Evolutionary conservation across 1,284 basidiomycete species (phyloP).

Genomic region (Schizophyllum commune): DNA sequence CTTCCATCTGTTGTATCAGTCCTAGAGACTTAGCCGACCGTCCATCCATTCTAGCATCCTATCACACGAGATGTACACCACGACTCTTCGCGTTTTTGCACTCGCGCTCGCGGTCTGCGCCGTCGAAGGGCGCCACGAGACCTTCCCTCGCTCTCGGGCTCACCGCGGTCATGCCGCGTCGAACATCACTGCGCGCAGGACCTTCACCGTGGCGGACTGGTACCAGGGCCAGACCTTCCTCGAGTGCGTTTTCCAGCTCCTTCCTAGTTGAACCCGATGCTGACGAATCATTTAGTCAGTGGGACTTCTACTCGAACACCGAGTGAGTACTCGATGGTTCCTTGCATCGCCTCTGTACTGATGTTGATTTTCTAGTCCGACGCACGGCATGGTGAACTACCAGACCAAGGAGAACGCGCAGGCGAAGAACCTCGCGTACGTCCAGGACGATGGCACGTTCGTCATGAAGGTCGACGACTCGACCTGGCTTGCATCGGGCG

Average conservation of each 20-base stretch:
- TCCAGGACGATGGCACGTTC: conserved; percentile 44
- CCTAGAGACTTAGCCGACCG: background rate
- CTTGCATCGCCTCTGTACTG: background rate
- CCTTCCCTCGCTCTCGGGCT: background rate
- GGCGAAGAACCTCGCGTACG: conserved; percentile 45
- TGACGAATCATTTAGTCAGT: conserved; percentile 32
- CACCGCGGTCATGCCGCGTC: background rate
- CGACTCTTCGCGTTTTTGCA: background rate
- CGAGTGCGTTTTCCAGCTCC: background rate
- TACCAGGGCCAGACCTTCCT: background rate
- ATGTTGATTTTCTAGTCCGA: conserved; percentile 30
- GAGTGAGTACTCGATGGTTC: conserved; percentile 24
- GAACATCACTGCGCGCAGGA: background rate
- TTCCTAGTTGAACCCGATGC: background rate
- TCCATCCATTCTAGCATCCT: background rate
- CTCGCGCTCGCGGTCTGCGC: background rate
- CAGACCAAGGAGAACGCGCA: conserved; percentile 37
- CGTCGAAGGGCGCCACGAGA: background rate
- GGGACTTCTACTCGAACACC: conserved; percentile 49
- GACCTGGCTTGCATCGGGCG: conserved; percentile 40
- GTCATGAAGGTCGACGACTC: conserved; percentile 59
- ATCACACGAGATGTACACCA: background rate
- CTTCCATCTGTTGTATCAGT: background rate
- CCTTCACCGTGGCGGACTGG: background rate
- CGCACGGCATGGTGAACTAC: conserved; percentile 56